Evolutionary conservation across 2,329 filamentous ascomycete species (phyloP), one percentile per base, ranked within the genome.

Genomic region (Diaporthe vexans): DNA sequence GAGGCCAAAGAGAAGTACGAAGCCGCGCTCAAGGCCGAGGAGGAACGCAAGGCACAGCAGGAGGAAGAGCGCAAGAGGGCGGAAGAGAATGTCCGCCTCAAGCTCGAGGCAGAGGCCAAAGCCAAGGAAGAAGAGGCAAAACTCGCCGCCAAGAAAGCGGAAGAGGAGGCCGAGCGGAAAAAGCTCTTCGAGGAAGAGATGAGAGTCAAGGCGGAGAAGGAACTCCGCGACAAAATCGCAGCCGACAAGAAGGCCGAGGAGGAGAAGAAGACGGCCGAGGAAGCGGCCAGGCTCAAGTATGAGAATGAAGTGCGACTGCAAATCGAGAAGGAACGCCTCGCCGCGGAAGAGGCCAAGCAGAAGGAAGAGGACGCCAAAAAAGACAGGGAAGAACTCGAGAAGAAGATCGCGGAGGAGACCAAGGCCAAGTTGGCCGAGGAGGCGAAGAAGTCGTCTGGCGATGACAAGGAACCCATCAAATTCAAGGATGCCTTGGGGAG

Each of bases 401-500:
- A 69, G 58, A 85, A 84, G 77, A 74, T 83, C 19, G 83, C 83
- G 72, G 82, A 82, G 1, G 87, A 88, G 72, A 81, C 80, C 26
- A 84, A 83, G 73, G 81, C 78, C 4, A 80, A 80, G 21, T 81
- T 79, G 5, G 83, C 80, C 9, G 84, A 82, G 3, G 84, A 83
- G 4, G 85, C 77, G 0, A 79, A 78, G 73, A 87, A 89, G 77
- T 88, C 88, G 0, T 86, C 91, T 71, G 88, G 90, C 68, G 87
- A 88, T 75, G 89, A 92, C 54, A 94, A 94, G 82, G 87, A 91
- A 57, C 94, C 94, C 3, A 94, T 98, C 82, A 93, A 92, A 78
- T 97, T 97, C 85, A 97, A 97, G 84, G 95, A 98, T 81, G 95
- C 95, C 0, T 91, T 98, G 21, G 94, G 94, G 43, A 90, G 95